Conservation (phyloP, 495 filamentous ascomycete species). For the Evernia prunastri region DNA sequence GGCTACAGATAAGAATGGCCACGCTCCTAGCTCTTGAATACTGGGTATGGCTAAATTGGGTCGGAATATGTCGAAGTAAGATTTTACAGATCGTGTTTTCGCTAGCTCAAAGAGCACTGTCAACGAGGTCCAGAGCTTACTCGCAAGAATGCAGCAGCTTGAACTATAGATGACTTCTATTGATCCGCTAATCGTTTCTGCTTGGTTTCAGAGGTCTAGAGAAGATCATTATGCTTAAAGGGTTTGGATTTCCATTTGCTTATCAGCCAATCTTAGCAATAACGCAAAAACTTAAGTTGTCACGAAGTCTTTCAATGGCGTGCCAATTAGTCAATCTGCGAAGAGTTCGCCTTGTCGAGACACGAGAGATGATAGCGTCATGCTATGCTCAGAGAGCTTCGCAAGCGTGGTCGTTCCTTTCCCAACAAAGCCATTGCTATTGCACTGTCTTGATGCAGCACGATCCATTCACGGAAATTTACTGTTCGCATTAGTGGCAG, state of each 20-base stretch:
- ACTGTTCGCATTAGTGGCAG: not conserved
- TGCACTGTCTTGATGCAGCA: not conserved
- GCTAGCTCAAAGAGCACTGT: not conserved
- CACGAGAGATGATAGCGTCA: slow-evolving; percentile 23
- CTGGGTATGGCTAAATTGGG: slow-evolving; percentile 15
- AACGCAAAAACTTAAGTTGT: slow-evolving; percentile 91
- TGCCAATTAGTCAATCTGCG: slow-evolving; percentile 95
- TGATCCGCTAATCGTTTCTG: not conserved
- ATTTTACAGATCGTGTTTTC: slow-evolving; percentile 17
- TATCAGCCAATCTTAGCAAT: slow-evolving; percentile 3
- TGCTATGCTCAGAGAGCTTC: slow-evolving; percentile 17
- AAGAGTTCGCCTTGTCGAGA: slow-evolving; percentile 51
- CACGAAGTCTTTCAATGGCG: slow-evolving; percentile 64
- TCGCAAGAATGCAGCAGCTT: not conserved
- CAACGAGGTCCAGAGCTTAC: not conserved
- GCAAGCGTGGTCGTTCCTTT: slow-evolving; percentile 13
- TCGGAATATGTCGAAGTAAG: slow-evolving; percentile 11
- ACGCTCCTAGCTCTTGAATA: slow-evolving; percentile 5
- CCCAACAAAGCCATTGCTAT: not conserved
- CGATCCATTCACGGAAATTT: not conserved
- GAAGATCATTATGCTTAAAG: not conserved
- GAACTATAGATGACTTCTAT: not conserved
- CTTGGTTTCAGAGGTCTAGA: not conserved
- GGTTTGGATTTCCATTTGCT: not conserved
- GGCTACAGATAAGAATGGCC: slow-evolving; percentile 12